Evolutionary conservation across 140 eudicot genomes (phyloP).

Genomic region (Flaveria floridana): DNA sequence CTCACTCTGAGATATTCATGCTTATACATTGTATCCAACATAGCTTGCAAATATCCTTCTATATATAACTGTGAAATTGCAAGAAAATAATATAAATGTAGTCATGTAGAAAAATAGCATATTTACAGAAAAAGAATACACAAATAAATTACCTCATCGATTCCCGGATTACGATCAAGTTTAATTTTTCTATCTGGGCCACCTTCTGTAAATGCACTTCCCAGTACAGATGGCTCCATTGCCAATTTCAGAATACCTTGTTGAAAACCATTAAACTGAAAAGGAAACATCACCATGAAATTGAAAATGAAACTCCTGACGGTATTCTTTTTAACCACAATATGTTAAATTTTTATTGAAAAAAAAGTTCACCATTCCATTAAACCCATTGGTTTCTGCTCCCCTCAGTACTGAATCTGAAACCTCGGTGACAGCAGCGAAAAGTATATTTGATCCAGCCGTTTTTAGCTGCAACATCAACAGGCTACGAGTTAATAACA

Average conservation of each 20-base stretch:
- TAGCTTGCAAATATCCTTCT: constrained; percentile 97
- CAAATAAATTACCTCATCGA: constrained; percentile 67
- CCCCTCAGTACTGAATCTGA: constrained; percentile 92
- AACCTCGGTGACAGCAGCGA: constrained; percentile 85
- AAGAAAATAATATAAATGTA: constrained; percentile 13
- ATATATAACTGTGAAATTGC: constrained; percentile 67
- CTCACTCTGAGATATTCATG: constrained; percentile 95
- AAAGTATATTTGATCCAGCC: constrained; percentile 90
- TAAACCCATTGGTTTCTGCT: constrained; percentile 84
- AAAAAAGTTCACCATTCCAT: constrained; percentile 68
- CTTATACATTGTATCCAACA: constrained; percentile 89
- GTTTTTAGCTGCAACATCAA: constrained; percentile 61
- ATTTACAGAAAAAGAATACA: background rate
- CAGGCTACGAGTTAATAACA: constrained; percentile 19
- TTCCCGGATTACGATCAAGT: constrained; percentile 90
- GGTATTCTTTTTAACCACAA: background rate
- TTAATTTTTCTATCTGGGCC: constrained; percentile 95
- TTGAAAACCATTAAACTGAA: constrained; percentile 76
- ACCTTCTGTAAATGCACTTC: constrained; percentile 93
- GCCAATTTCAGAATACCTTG: constrained; percentile 92
- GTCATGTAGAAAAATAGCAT: background rate
- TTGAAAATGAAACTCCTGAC: constrained; percentile 15
- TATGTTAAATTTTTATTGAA: background rate
- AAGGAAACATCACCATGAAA: constrained; percentile 13
- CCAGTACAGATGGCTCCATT: constrained; percentile 87